These are phyloP conservation scores for Chlamydomonas eustigma DNA, from an alignment of 139 green algal genomes.

Conservation along the genomic window DNA sequence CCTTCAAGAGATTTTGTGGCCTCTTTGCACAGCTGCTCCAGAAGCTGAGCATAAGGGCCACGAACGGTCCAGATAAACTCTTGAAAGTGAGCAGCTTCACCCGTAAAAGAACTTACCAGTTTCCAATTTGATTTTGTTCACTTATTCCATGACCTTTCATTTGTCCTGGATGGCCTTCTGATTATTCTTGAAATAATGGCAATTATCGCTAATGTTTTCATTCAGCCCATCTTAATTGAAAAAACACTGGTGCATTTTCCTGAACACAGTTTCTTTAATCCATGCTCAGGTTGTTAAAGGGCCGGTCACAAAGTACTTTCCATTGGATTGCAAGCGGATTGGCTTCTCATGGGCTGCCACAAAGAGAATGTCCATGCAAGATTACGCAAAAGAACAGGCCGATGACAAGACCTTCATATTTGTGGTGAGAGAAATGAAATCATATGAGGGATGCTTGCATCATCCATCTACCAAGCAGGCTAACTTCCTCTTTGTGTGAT, in stretches of 20 bases:
- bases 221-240: too few species aligned
- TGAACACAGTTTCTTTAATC: too few species aligned
- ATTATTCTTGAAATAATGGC: too few species aligned
- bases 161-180: too few species aligned
- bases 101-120: too few species aligned
- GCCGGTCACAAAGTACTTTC: conserved; percentile 82
- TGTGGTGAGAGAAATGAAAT: conserved; percentile 66
- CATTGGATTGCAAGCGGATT: conserved; percentile 58
- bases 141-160: too few species aligned
- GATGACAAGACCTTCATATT: conserved; percentile 69
- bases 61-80: conserved; percentile 93
- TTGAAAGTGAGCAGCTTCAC: conserved; percentile 85
- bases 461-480: too few species aligned
- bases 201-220: too few species aligned
- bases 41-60: conserved; percentile 93
- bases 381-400: conserved; percentile 45
- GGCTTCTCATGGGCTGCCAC: conserved; percentile 76
- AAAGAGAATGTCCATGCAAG: conserved; percentile 47
- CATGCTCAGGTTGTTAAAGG: conserved; percentile 74
- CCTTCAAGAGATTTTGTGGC: conserved; percentile 91
- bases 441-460: too few species aligned
- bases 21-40: conserved; percentile 97
- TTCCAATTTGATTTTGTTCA: too few species aligned
- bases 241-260: too few species aligned
- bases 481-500: too few species aligned